Conservation (phyloP, 768 basidiomycete genomes). For the Lactifluus echinatus region DNA sequence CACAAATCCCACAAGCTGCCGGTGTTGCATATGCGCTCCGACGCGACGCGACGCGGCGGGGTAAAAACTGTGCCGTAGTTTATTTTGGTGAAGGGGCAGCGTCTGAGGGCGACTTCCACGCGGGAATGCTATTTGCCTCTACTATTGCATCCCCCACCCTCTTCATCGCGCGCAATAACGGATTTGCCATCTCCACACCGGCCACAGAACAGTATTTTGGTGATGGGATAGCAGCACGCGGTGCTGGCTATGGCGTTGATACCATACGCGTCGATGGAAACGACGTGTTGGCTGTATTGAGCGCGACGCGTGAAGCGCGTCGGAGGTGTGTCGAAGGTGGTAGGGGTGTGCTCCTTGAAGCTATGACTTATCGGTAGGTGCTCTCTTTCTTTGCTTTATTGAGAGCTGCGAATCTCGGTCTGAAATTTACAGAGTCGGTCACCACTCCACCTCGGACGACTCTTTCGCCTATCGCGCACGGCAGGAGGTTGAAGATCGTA, state of each 20-base stretch:
- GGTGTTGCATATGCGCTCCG: conserved; percentile 87
- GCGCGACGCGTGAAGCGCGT: conserved; percentile 64
- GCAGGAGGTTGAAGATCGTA: conserved; percentile 86
- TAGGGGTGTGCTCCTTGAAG: conserved; percentile 77
- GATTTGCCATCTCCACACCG: conserved; percentile 93
- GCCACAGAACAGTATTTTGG: conserved; percentile 83
- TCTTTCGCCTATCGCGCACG: conserved; percentile 88
- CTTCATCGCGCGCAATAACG: conserved; percentile 75
- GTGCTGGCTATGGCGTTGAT: conserved; percentile 87
- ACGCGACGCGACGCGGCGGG: conserved; percentile 59
- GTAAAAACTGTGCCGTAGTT: conserved; percentile 72
- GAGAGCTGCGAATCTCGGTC: neutral
- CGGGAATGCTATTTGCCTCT: conserved; percentile 74
- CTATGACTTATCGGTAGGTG: conserved; percentile 77
- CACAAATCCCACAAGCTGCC: conserved; percentile 92
- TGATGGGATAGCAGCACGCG: conserved; percentile 87
- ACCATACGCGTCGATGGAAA: conserved; percentile 93
- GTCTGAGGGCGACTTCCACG: conserved; percentile 93
- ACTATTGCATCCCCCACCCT: conserved; percentile 67
- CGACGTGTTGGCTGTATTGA: conserved; percentile 77
- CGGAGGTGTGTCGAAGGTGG: conserved; percentile 65
- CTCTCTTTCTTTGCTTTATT: neutral
- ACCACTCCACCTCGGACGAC: conserved; percentile 93
- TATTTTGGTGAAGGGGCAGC: conserved; percentile 94
- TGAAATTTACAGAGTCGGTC: conserved; percentile 55